Conservation (phyloP, 129 eudicot genomes). For the Gnaphalium uliginosum region DNA sequence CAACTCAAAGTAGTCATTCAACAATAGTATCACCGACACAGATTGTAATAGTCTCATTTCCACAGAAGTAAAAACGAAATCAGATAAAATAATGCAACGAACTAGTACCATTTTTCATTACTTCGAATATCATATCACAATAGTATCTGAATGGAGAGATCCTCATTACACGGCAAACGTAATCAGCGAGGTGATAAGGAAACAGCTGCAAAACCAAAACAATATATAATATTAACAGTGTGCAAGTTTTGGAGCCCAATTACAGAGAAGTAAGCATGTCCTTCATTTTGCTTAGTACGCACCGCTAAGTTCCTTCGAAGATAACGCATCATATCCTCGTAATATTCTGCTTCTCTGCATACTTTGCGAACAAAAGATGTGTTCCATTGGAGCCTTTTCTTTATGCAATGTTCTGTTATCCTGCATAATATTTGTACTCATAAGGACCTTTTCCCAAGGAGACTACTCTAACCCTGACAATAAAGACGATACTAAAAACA, state of each 20-base stretch:
- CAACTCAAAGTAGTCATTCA: neutral
- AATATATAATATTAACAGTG: conserved; percentile 2
- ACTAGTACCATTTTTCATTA: conserved; percentile 89
- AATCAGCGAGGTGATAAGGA: conserved; percentile 98
- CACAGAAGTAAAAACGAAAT: neutral
- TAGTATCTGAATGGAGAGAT: conserved; percentile 96
- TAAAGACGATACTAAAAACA: neutral
- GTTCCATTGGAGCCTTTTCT: conserved; percentile 91
- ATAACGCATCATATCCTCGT: conserved; percentile 96
- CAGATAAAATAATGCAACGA: conserved; percentile 22
- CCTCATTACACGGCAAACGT: conserved; percentile 97
- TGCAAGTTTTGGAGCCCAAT: neutral
- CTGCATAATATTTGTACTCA: conserved; percentile 37
- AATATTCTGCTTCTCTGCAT: conserved; percentile 86
- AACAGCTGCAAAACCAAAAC: conserved; percentile 70
- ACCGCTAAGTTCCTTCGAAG: conserved; percentile 91
- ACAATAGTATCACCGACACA: neutral
- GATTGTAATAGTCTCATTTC: neutral
- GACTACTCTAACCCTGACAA: neutral
- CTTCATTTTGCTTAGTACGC: conserved; percentile 29
- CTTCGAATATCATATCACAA: conserved; percentile 96
- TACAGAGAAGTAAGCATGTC: neutral
- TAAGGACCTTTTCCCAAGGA: neutral
- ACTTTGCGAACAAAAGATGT: conserved; percentile 90
- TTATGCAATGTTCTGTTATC: conserved; percentile 89